phyloP scores from a whole-genome alignment of 2,329 filamentous ascomycete species.

The Curvularia sp. region DNA sequence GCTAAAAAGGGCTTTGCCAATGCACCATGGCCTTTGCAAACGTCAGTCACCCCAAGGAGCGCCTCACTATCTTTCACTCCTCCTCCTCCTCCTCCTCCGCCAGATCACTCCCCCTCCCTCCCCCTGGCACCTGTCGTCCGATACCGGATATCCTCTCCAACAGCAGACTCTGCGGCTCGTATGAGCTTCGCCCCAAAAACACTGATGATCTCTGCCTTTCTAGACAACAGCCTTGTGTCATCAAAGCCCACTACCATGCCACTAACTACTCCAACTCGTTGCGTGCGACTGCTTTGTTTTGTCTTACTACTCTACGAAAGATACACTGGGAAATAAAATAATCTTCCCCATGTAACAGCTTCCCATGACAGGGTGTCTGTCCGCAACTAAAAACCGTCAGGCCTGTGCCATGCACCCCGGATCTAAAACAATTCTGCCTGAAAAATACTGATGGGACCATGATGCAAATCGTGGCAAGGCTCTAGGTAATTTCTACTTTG shows the following conservation, averaged over 20 bases:
- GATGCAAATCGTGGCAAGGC: neutral
- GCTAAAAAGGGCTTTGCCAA: neutral
- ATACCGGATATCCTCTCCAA: neutral
- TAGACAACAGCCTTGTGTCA: neutral
- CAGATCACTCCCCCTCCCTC: neutral
- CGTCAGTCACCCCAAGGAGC: neutral
- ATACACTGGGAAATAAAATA: neutral
- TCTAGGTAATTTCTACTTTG: neutral
- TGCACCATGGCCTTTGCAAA: neutral
- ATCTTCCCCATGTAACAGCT: neutral
- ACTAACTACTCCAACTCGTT: neutral
- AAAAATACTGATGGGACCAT: neutral
- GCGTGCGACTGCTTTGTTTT: neutral
- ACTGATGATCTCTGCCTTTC: slow-evolving; percentile 2
- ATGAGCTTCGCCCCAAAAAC: slow-evolving; percentile 1
- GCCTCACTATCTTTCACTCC: slow-evolving; percentile 1
- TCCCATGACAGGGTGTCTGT: neutral
- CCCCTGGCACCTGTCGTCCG: neutral
- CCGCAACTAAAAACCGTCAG: neutral
- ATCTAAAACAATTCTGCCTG: slow-evolving; percentile 1
- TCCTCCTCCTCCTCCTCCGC: neutral
- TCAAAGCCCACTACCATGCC: neutral
- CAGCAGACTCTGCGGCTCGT: slow-evolving; percentile 3
- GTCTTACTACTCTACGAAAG: neutral
- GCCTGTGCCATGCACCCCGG: neutral